phyloP scores from a whole-genome alignment of 257 asterid species.

The Scutellaria baicalensis region DNA sequence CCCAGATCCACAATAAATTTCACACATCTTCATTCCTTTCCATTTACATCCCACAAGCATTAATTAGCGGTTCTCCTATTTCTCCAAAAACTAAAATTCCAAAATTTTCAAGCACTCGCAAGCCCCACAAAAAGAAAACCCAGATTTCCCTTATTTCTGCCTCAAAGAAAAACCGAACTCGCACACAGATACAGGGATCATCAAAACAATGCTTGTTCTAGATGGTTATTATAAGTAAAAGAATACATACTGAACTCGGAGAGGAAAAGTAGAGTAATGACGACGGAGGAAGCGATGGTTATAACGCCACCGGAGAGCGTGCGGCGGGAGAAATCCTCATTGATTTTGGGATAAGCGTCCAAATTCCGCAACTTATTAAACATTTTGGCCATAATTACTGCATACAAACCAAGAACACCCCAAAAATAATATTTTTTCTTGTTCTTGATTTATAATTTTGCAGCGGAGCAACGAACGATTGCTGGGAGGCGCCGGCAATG shows the following conservation, averaged over 20 bases:
- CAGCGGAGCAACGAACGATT: not conserved
- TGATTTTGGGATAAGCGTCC: slow-evolving; percentile 94
- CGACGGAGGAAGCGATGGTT: slow-evolving; percentile 64
- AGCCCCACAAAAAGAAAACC: not conserved
- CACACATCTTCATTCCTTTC: not conserved
- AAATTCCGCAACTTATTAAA: slow-evolving; percentile 68
- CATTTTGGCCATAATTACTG: slow-evolving; percentile 36
- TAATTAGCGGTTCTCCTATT: not conserved
- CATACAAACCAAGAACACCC: not conserved
- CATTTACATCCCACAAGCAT: not conserved
- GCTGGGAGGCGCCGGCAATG: slow-evolving; percentile 21
- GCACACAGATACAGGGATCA: not conserved
- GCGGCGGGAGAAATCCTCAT: slow-evolving; percentile 95
- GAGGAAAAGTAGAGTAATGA: slow-evolving; percentile 68
- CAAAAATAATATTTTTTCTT: not conserved
- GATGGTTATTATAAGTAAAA: too few relatives aligned
- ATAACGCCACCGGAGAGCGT: slow-evolving; percentile 86
- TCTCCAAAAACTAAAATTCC: not conserved
- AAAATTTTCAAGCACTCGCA: not conserved
- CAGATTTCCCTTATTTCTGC: not conserved
- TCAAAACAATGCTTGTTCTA: not conserved
- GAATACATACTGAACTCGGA: slow-evolving; percentile 77
- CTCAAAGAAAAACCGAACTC: not conserved
- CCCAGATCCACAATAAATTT: slow-evolving; percentile 9
- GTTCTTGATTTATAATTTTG: not conserved